A percentile compares a stretch with the other conserved stretches of the same genome.
These are phyloP conservation scores for Balamuthia mandrillaris DNA, from an alignment of 208 protist species.

Conservation along the genomic window DNA sequence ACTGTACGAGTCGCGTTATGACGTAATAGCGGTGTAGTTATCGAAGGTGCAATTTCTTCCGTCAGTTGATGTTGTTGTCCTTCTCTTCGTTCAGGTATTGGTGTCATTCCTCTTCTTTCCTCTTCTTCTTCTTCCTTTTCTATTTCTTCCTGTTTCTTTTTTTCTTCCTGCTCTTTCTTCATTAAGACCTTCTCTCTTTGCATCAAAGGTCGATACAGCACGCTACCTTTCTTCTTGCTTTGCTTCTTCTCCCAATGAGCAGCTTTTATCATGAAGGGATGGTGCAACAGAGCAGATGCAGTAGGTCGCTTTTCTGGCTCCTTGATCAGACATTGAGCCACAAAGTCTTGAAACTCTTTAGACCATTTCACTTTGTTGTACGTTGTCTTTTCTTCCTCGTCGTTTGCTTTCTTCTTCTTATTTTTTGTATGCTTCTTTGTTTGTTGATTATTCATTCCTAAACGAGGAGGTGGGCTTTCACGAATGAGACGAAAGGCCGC, in stretches of 20 bases:
- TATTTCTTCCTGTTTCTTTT: not conserved
- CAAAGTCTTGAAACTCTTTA: conserved; percentile 29
- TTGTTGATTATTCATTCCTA: not conserved
- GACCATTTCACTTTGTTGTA: too few relatives aligned
- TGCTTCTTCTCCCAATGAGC: too few relatives aligned
- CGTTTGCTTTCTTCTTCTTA: too few relatives aligned
- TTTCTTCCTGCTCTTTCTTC: not conserved
- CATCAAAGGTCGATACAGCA: not conserved
- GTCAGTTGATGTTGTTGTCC: too few relatives aligned
- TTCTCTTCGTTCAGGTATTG: too few relatives aligned
- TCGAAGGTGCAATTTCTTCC: too few relatives aligned
- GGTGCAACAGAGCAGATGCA: not conserved
- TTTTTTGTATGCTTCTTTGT: not conserved
- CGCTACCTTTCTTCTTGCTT: not conserved
- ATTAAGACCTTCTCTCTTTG: not conserved
- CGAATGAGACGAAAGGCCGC: conserved; percentile 1
- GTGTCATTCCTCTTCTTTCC: not conserved
- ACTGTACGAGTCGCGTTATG: too few relatives aligned
- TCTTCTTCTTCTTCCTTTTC: not conserved
- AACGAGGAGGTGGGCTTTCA: not conserved
- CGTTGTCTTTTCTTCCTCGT: too few relatives aligned
- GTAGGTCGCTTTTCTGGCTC: conserved; percentile 18
- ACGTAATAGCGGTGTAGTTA: too few relatives aligned
- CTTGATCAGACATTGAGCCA: conserved; percentile 36
- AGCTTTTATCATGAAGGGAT: not conserved